phyloP scores from a whole-genome alignment of 306 rosid genomes.

The Sechiopsis laciniata region DNA sequence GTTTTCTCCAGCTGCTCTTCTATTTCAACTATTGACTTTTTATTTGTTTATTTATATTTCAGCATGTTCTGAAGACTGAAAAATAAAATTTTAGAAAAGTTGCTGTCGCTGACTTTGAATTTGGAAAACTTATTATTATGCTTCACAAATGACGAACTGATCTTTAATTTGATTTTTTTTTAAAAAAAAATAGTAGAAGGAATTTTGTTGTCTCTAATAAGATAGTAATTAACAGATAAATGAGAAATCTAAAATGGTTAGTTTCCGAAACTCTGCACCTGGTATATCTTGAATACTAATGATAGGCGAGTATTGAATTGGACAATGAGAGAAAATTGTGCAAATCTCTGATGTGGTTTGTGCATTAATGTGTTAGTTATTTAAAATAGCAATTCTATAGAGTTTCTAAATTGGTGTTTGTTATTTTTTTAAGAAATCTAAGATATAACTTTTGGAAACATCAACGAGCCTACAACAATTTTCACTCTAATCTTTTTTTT shows the following conservation, averaged over 20 bases:
- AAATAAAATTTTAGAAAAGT: neutral
- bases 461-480: too few relatives aligned
- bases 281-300: too few relatives aligned
- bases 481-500: too few relatives aligned
- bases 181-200: neutral
- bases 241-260: neutral
- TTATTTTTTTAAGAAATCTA: too few relatives aligned
- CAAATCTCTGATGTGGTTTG: neutral
- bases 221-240: too few relatives aligned
- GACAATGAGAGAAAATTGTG: neutral
- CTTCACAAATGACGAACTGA: neutral
- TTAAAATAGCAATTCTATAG: too few relatives aligned
- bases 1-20: neutral
- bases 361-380: too few relatives aligned
- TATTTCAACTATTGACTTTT: neutral
- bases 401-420: too few relatives aligned
- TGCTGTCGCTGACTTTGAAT: constrained; percentile 13
- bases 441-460: too few relatives aligned
- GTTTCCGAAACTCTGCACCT: neutral
- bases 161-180: neutral
- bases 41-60: constrained; percentile 4
- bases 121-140: neutral
- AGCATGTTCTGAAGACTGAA: constrained; percentile 10
- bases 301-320: neutral
- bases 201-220: neutral